phyloP scores from a whole-genome alignment of 345 rosid species.

The Kandelia obovata region DNA sequence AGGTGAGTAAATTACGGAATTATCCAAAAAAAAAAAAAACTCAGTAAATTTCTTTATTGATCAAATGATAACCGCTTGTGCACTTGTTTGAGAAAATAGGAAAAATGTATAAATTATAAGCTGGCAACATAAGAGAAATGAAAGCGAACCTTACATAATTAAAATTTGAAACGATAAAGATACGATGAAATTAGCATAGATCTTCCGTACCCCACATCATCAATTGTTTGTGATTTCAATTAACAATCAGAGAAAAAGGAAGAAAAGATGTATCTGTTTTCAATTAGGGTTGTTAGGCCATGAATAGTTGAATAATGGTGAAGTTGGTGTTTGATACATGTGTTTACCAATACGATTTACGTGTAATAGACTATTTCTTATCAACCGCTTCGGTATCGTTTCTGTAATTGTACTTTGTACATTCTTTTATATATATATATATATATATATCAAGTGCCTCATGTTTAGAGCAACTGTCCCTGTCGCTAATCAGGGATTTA shows the following conservation, averaged over 20 bases:
- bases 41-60: no score
- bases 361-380: conserved; percentile 27
- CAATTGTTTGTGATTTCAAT: conserved; percentile 7
- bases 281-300: conserved; percentile 35
- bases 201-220: conserved; percentile 35
- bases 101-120: not conserved
- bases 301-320: conserved; percentile 22
- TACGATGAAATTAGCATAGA: conserved; percentile 53
- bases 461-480: conserved; percentile 26
- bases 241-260: not conserved
- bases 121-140: not conserved
- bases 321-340: conserved; percentile 25
- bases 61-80: not conserved
- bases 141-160: conserved; percentile 29
- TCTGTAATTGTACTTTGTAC: conserved; percentile 8
- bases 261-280: not conserved
- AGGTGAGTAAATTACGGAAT: no score
- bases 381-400: conserved; percentile 9
- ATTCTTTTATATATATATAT: conserved; percentile 9
- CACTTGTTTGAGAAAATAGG: conserved; percentile 13
- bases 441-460: conserved; percentile 1
- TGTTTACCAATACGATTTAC: conserved; percentile 33
- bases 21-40: no score
- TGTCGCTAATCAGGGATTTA: conserved; percentile 14
- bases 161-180: conserved; percentile 43